Evolutionary conservation across 495 filamentous ascomycete genomes (phyloP).

Genomic region (Penicillium cinerascens): DNA sequence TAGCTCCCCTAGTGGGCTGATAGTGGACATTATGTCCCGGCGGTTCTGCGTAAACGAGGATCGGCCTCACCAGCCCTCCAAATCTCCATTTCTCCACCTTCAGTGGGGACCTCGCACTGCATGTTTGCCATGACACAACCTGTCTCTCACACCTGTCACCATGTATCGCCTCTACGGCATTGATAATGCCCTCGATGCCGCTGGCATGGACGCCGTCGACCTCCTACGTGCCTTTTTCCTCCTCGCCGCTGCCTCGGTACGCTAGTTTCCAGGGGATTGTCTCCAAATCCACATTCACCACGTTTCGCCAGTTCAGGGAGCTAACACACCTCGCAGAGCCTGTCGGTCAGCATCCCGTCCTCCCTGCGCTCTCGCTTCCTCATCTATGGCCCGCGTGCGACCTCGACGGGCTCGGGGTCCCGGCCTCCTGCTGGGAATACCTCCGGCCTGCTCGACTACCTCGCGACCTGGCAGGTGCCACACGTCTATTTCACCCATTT

Average conservation of each 20-base stretch:
- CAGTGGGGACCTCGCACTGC: constrained; percentile 2
- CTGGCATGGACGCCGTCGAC: constrained; percentile 41
- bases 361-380: constrained; percentile 53
- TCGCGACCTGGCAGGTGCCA: constrained; percentile 61
- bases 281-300: not conserved
- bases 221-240: constrained; percentile 43
- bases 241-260: constrained; percentile 48
- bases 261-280: constrained; percentile 1
- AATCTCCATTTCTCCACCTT: constrained; percentile 1
- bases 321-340: constrained; percentile 36
- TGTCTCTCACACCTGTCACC: not conserved
- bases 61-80: not conserved
- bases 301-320: not conserved
- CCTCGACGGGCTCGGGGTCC: constrained; percentile 15
- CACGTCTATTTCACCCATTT: constrained; percentile 87
- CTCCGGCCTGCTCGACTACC: constrained; percentile 42
- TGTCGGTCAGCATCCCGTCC: constrained; percentile 49
- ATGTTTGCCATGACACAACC: constrained; percentile 5
- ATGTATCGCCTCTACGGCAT: constrained; percentile 26
- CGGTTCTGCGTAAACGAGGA: not conserved
- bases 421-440: constrained; percentile 7
- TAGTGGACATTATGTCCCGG: not conserved
- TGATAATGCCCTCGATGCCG: constrained; percentile 24
- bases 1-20: not conserved
- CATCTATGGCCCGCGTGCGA: constrained; percentile 55